Conservation (phyloP, 768 basidiomycete species). For the Lactarius hengduanensis region DNA sequence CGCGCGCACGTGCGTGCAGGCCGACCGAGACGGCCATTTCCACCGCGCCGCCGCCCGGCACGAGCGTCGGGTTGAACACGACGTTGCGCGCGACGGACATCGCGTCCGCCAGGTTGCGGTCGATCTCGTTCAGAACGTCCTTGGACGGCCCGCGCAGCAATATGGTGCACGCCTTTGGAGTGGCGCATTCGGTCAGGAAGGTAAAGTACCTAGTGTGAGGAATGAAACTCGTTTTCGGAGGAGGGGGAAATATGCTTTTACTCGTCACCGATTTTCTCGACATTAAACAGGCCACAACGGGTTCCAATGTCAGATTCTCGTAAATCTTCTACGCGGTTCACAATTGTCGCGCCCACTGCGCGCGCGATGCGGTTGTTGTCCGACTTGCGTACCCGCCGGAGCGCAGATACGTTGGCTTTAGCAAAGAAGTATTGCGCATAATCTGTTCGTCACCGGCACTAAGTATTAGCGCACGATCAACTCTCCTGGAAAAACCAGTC, state of each 20-base stretch:
- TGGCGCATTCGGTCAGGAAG: conserved; percentile 87
- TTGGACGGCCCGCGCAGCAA: conserved; percentile 97
- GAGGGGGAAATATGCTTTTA: conserved; percentile 30
- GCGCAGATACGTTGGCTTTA: conserved; percentile 85
- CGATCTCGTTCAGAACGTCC: conserved; percentile 97
- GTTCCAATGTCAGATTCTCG: conserved; percentile 76
- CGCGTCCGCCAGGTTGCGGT: conserved; percentile 95
- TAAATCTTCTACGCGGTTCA: conserved; percentile 94
- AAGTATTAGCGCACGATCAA: background rate
- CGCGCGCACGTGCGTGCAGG: conserved; percentile 74
- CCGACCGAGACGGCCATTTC: conserved; percentile 97
- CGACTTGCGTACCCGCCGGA: conserved; percentile 96
- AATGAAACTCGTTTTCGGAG: background rate
- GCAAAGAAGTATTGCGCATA: conserved; percentile 27
- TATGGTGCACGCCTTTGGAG: conserved; percentile 97
- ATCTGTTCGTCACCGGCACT: conserved; percentile 39
- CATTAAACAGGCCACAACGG: conserved; percentile 90
- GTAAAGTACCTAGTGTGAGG: conserved; percentile 78
- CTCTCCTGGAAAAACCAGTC: background rate
- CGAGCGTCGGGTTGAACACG: conserved; percentile 92
- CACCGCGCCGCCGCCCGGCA: conserved; percentile 94
- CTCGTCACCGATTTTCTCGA: conserved; percentile 99
- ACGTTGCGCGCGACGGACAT: conserved; percentile 98
- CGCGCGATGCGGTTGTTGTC: conserved; percentile 99
- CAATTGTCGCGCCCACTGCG: conserved; percentile 93